Conservation (phyloP, 345 rosid species). For the Gossypium anomalum region DNA sequence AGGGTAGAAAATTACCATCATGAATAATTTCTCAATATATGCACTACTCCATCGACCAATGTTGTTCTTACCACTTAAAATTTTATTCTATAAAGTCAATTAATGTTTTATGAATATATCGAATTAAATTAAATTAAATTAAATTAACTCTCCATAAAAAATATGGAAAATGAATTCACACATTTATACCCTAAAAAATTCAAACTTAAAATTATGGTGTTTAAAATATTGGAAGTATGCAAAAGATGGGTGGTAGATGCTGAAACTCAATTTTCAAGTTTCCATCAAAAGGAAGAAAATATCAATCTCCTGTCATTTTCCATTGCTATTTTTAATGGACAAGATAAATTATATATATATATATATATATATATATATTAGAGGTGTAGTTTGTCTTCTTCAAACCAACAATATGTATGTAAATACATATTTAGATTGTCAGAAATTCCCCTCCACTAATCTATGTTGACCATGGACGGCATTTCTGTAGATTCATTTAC, state of each 20-base stretch:
- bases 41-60: too few species aligned
- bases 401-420: neutral
- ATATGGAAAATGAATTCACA: too few species aligned
- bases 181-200: too few species aligned
- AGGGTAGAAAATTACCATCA: too few species aligned
- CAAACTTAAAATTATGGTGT: too few species aligned
- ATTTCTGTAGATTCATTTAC: too few species aligned
- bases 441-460: neutral
- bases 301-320: slow-evolving; percentile 11
- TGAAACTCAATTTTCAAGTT: neutral
- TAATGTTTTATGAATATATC: too few species aligned
- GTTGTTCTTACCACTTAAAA: too few species aligned
- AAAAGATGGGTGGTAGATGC: neutral
- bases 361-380: neutral
- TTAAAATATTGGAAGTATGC: neutral
- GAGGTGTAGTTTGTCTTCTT: neutral
- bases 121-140: too few species aligned
- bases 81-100: too few species aligned
- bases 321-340: neutral
- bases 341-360: neutral
- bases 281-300: neutral
- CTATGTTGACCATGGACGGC: neutral
- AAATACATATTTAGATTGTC: neutral
- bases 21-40: too few species aligned
- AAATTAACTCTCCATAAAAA: too few species aligned